Evolutionary conservation across 208 protist species (phyloP), one percentile per base, ranked within the genome.

Genomic region (Crithidia mellificae): DNA sequence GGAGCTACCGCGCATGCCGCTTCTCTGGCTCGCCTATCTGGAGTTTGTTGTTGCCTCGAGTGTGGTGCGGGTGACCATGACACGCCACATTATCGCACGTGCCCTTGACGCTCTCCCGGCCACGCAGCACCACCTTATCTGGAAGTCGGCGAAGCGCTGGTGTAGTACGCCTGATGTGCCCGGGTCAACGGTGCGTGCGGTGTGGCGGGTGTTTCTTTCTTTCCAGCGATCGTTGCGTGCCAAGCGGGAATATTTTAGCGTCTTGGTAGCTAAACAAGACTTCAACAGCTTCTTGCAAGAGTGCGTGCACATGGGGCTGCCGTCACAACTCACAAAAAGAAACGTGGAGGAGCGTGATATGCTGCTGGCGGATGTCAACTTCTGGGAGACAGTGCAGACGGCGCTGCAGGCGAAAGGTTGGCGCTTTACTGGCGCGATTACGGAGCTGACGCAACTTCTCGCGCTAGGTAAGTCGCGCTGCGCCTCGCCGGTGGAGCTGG

Each of bases 111-210:
- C 85, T 6, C 80, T 95, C 20, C 90, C 90, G 8, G 55, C 78
- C 9, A 93, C 85, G 9, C 90, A 95, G 71, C 90, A 95, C 55
- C 76, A 87, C 46, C 83, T 74, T 36, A 67, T 95, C 19, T 95
- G 90, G 88, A 76, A 67, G 44, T 56, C 85, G 32, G 74, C 76
- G 22, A 84, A 81, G 61, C 56, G 50, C 20, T 93, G 86, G 87
- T 76, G 71, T n/a, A 47, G 41, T 15, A 51, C 34, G 9, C 57
- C 80, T 6, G 56, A 81, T 30, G 80, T 91, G 11, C 90, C 90
- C 2, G 55, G 57, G 11, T 62, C 62, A 4, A 93, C 90, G 12
- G 72, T 85, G 36, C 62, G 75, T 27, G 67, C 66, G 25, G 43
- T 95, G 43, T 95, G 87, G 87, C 55, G 68, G 20, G 63, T 83